Conservation (phyloP, 139 green algal species). For the Axilococcus clingmanii region DNA sequence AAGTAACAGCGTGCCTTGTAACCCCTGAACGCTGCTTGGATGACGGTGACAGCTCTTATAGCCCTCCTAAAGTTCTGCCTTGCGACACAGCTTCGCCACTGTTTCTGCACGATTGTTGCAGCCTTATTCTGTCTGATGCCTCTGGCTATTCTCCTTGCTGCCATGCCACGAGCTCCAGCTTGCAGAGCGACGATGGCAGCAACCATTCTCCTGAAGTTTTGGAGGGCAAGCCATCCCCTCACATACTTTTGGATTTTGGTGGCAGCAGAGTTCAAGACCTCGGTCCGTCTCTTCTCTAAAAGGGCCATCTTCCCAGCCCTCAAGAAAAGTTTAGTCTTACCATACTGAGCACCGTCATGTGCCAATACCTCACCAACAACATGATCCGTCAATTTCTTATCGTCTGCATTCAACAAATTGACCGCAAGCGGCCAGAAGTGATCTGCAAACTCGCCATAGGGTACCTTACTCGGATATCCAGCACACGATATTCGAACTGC, state of each 20-base stretch:
- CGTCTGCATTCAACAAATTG: constrained; percentile 41
- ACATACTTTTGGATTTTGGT: constrained; percentile 59
- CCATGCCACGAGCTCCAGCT: constrained; percentile 35
- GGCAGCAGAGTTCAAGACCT: constrained; percentile 72
- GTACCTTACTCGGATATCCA: constrained; percentile 83
- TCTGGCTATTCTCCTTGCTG: constrained; percentile 32
- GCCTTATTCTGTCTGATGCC: constrained; percentile 30
- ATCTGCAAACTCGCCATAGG: constrained; percentile 87
- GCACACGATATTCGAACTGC: constrained; percentile 94
- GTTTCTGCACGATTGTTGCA: constrained; percentile 44
- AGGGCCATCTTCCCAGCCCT: constrained; percentile 83
- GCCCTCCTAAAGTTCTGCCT: not conserved
- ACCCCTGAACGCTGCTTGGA: constrained; percentile 28
- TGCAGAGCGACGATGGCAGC: constrained; percentile 36
- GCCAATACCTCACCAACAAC: constrained; percentile 14
- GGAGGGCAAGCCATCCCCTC: constrained; percentile 46
- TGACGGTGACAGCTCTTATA: constrained; percentile 12
- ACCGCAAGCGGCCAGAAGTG: constrained; percentile 84
- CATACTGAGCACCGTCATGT: constrained; percentile 63
- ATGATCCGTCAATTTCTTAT: constrained; percentile 16
- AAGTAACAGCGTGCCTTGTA: not conserved
- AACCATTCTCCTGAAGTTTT: constrained; percentile 14
- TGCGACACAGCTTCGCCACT: constrained; percentile 11
- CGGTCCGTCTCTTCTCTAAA: constrained; percentile 82
- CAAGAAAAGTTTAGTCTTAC: constrained; percentile 62